Base-by-base conservation (phyloP, 176 grass and related monocot genomes). In the Carex scoparia region DNA sequence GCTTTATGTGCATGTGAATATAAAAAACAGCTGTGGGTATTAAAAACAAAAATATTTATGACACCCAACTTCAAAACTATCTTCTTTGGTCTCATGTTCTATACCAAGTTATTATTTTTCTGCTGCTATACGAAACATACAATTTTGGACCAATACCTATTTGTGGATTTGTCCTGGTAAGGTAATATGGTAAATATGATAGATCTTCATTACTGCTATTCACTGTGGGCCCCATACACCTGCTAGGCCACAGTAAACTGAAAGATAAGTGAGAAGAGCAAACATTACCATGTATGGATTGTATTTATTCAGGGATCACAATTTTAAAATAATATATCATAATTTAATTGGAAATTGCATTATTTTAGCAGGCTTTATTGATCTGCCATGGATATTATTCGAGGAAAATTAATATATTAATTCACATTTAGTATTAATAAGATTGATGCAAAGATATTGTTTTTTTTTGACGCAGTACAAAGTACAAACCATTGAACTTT, bases 151-250 rank as follows among this genome's bases (percentile, higher is more conserved):
- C 44, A 76, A 55, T 77, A 16, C 8, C 11, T 10, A 76, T 31
- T 76, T 54, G 71, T 12, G 71, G n/a, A 55, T 76, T 67, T 33
- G 13, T 53, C 11, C 44, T 51, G n/a, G 4, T 51, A 14, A 8
- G 38, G 80, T 83, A 65, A 83, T 83, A 28, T 65, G 61, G 61
- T 83, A 83, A 83, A 57, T 80, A 80, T 32, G 42, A 61, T 65
- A 46, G 33, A 64, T 64, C 15, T 38, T 83, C 13, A 30, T 67
- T 68, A 83, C 55, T 48, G 14, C 61, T 2, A 15, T 64, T 82
- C 80, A 65, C 5, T 64, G 57, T 82, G 58, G 58, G 16, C 10
- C 18, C 58, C 58, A 27, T 10, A 80, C 55, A 62, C 16, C 54
- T 40, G 28, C 31, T 38, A 16, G 1, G 54, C 5, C 54, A 61